phyloP scores from a whole-genome alignment of 106 monocot genomes.

The Dendrobium chrysotoxum region DNA sequence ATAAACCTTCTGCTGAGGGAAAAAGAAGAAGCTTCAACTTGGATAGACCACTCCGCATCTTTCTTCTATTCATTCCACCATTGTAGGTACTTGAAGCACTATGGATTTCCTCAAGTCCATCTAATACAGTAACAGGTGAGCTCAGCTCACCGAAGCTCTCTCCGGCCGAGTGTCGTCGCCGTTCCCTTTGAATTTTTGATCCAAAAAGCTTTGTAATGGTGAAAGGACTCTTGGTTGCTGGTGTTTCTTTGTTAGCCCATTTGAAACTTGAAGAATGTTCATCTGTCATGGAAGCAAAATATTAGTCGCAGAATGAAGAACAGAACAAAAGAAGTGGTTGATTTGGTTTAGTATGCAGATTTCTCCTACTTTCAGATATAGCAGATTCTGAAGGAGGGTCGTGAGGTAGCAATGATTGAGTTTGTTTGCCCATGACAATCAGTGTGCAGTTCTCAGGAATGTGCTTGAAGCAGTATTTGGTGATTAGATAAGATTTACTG shows the following conservation, averaged over 20 bases:
- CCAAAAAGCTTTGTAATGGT: neutral
- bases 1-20: conserved; percentile 7
- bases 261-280: too few relatives aligned
- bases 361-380: conserved; percentile 23
- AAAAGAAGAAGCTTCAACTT: conserved; percentile 28
- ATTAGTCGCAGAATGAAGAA: neutral
- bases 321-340: neutral
- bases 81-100: conserved; percentile 18
- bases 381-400: neutral
- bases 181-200: conserved; percentile 18
- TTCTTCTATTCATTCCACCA: neutral
- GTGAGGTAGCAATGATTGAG: too few relatives aligned
- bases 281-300: neutral
- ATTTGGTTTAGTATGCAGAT: neutral
- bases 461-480: conserved; percentile 47
- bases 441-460: conserved; percentile 45
- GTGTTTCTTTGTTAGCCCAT: too few relatives aligned
- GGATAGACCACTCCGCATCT: conserved; percentile 36
- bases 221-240: too few relatives aligned
- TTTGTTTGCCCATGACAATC: conserved; percentile 29
- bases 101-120: conserved; percentile 9
- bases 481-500: neutral
- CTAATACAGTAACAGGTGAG: conserved; percentile 39
- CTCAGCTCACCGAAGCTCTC: conserved; percentile 26
- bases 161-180: conserved; percentile 1